Percentiles rank a stretch among this genome's conserved stretches.
Conservation (phyloP, 2,329 filamentous ascomycete genomes). For the Ascocoryne sarcoides region DNA sequence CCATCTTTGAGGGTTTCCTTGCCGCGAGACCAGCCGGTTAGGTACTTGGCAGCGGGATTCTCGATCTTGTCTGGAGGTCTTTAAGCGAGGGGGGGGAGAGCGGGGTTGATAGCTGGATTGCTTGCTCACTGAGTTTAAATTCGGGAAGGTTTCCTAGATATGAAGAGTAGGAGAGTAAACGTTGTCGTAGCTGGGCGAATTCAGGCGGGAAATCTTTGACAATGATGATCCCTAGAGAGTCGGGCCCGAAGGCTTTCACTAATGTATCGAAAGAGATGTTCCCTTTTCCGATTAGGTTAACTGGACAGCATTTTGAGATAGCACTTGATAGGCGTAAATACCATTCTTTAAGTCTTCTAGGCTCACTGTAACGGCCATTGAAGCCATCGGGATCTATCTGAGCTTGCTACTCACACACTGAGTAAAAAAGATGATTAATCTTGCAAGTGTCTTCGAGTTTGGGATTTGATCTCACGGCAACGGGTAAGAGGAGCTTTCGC, state of each 20-base stretch:
- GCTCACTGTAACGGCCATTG: conserved; percentile 40
- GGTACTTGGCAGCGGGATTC: conserved; percentile 52
- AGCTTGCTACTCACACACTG: neutral
- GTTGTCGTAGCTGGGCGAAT: conserved; percentile 63
- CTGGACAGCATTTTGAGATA: conserved; percentile 5
- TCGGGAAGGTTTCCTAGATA: conserved; percentile 76
- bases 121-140: conserved; percentile 55
- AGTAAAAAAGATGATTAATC: neutral
- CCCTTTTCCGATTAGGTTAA: conserved; percentile 39
- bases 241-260: conserved; percentile 77
- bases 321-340: conserved; percentile 25
- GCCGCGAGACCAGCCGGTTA: conserved; percentile 70
- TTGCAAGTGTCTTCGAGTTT: conserved; percentile 1
- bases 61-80: conserved; percentile 42
- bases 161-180: conserved; percentile 76
- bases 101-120: conserved; percentile 16
- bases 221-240: conserved; percentile 86
- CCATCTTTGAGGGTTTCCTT: conserved; percentile 75
- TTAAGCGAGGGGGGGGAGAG: conserved; percentile 7
- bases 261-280: conserved; percentile 60
- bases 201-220: conserved; percentile 72
- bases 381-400: conserved; percentile 15
- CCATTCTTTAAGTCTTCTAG: conserved; percentile 51
- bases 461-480: neutral
- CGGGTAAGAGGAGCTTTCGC: neutral